Evolutionary conservation across 2,329 filamentous ascomycete genomes (phyloP).

Genomic region (Rutstroemia sydowiana): DNA sequence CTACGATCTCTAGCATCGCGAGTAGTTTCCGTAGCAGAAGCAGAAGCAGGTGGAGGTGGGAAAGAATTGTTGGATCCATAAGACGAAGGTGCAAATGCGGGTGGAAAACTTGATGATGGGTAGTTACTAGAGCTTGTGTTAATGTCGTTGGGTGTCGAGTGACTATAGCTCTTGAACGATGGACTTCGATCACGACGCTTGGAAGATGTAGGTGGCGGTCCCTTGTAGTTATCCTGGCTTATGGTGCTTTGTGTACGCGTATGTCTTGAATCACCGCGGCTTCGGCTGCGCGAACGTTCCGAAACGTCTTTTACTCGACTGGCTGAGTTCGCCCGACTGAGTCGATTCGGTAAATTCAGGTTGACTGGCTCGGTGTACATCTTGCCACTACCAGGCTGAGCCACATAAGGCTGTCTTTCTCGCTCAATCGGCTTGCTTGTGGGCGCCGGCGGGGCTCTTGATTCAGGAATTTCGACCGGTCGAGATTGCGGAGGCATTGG

Average conservation of each 20-base stretch:
- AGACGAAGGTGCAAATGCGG: constrained; percentile 15
- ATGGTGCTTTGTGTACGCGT: constrained; percentile 19
- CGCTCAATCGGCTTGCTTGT: constrained; percentile 29
- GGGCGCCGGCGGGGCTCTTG: constrained; percentile 16
- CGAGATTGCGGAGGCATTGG: constrained; percentile 18
- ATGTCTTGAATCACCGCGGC: constrained; percentile 6
- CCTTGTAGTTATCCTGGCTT: constrained; percentile 16
- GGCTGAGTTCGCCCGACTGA: constrained; percentile 22
- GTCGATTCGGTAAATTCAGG: constrained; percentile 9
- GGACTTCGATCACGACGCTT: constrained; percentile 18
- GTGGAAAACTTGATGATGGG: constrained; percentile 12
- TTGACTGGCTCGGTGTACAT: constrained; percentile 37
- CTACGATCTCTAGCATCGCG: constrained; percentile 10
- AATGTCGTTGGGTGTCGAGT: constrained; percentile 25
- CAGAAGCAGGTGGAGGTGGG: constrained; percentile 24
- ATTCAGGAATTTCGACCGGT: constrained; percentile 19
- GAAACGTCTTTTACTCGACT: constrained; percentile 13
- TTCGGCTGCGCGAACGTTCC: constrained; percentile 5
- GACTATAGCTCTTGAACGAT: constrained; percentile 22
- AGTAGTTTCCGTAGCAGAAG: constrained; percentile 5
- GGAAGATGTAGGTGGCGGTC: constrained; percentile 9
- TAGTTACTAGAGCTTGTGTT: constrained; percentile 6
- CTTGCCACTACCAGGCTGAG: constrained; percentile 52
- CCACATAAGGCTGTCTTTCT: constrained; percentile 50
- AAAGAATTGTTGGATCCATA: constrained; percentile 19